A percentile compares a stretch with the other conserved stretches of the same genome.
Conservation (phyloP, 2,329 filamentous ascomycete species). For the Coniochaeta sp. region DNA sequence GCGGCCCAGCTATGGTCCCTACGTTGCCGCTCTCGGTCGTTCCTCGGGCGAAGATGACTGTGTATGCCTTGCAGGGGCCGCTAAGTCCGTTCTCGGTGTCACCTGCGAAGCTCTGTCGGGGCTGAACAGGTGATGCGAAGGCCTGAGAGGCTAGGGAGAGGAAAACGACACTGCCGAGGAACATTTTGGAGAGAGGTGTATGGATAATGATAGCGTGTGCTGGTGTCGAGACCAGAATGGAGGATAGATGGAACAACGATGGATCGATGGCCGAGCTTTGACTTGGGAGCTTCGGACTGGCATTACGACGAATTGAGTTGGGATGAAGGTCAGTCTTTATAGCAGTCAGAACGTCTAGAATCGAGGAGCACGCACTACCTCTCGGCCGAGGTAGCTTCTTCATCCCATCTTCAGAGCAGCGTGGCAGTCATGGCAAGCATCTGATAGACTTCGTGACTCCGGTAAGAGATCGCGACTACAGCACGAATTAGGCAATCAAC, state of each 20-base stretch:
- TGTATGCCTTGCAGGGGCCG: slow-evolving; percentile 32
- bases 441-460: background rate
- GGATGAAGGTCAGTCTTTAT: no score
- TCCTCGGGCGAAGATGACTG: slow-evolving; percentile 49
- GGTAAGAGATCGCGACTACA: background rate
- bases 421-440: background rate
- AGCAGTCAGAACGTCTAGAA: no score
- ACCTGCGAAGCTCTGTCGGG: background rate
- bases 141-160: background rate
- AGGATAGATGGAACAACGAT: no score
- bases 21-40: slow-evolving; percentile 46
- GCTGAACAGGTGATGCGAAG: background rate
- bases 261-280: no score
- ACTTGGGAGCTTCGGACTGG: no score
- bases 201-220: no score
- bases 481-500: background rate
- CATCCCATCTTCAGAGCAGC: background rate
- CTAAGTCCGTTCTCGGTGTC: slow-evolving; percentile 6
- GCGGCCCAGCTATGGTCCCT: slow-evolving; percentile 38
- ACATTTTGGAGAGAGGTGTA: no score
- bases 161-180: background rate
- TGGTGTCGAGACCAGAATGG: no score
- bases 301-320: no score
- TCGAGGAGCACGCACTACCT: no score
- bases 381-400: background rate